Base-by-base conservation (phyloP, 495 filamentous ascomycete species). In the Aspergillus olivimuriae region DNA sequence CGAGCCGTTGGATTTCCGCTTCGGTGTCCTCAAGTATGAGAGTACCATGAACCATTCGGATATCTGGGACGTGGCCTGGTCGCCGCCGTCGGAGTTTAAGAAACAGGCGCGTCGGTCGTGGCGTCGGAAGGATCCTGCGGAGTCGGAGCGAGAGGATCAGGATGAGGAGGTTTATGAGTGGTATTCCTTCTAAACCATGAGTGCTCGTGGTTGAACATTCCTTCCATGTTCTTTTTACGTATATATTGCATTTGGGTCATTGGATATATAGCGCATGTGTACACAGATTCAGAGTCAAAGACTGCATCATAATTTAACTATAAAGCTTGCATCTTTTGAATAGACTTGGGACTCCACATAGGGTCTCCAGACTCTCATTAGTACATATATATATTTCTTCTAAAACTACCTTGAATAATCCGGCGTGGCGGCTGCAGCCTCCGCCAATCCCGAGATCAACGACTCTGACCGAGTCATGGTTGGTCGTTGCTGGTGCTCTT, bases 1-100 rank as follows among this genome's bases (percentile, higher is more conserved):
- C n/a, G 51, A 60, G 11, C 38, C 46, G 0, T 35, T 68, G 18
- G 64, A 66, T 37, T 73, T 73, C 53, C 59, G 61, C 11, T 48
- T 61, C 18, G 67, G 66, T 10, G 38, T 48, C 6, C 48, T 73
- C 32, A 51, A 51, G 14, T n/a, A 37, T 15, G 34, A 47, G 1
- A 52, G 40, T 26, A 28, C 37, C 1, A 19, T 68, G 1, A 44
- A 48, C 20, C 35, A 63, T 16, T 51, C 60, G 1, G 3, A 35
- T 1, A 39, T 50, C 4, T 70, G 67, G 67, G 48, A 58, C 15
- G 0, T 34, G 2, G 61, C 48, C 2, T 70, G 67, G 67, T 44
- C 50, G 20, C 43, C 61, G 2, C 17, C 47, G 1, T 22, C 30
- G 1, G 39, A 43, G n/a, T 65, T 65, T 14, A 17, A 47, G 16